Conservation (phyloP, 2,329 filamentous ascomycete species). For the Alternaria brassicicola region DNA sequence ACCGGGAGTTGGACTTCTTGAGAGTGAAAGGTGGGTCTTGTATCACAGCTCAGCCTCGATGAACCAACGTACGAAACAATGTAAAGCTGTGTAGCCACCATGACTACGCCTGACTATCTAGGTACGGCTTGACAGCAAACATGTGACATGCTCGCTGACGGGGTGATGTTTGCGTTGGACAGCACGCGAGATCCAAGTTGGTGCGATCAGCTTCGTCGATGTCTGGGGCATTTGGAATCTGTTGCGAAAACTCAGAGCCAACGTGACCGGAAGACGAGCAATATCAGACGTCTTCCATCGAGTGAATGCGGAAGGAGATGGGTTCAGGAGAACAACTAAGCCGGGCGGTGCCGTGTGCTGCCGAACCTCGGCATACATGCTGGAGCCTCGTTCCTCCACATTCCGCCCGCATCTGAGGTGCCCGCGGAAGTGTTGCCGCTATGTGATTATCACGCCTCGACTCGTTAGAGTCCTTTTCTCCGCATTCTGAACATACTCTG, state of each 20-base stretch:
- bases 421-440: constrained; percentile 30
- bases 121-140: neutral
- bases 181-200: no score
- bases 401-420: constrained; percentile 30
- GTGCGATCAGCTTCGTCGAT: neutral
- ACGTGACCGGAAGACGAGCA: neutral
- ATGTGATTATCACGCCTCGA: constrained; percentile 38
- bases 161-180: constrained; percentile 6
- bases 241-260: neutral
- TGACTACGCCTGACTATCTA: neutral
- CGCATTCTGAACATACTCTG: constrained; percentile 4
- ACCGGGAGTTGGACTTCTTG: neutral
- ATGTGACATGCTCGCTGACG: neutral
- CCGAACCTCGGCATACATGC: constrained; percentile 36
- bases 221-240: neutral
- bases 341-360: constrained; percentile 32
- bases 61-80: neutral
- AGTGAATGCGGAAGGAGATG: neutral
- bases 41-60: neutral
- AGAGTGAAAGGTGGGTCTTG: neutral
- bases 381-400: constrained; percentile 26
- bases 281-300: neutral
- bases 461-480: constrained; percentile 30
- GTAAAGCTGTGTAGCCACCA: neutral
- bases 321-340: constrained; percentile 17